Evolutionary conservation across 768 basidiomycete genomes (phyloP).

Genomic region (Panaeolus cyanescens): DNA sequence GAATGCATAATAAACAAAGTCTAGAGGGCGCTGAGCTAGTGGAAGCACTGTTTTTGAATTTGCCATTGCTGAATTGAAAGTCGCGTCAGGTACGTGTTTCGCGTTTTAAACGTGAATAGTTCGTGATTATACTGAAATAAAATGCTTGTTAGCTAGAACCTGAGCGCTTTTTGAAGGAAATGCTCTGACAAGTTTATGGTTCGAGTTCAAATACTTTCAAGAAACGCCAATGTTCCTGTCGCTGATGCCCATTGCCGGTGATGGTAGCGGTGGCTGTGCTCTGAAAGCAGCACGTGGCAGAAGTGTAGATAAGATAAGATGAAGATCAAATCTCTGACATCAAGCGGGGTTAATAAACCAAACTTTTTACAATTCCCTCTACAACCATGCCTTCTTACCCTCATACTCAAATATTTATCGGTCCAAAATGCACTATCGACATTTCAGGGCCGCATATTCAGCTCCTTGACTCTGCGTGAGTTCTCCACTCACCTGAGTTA

Average conservation of each 20-base stretch:
- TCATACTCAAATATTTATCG: slow-evolving; percentile 47
- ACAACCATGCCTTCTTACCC: slow-evolving; percentile 34
- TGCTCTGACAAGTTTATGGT: not conserved
- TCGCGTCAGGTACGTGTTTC: not conserved
- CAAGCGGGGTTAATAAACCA: not conserved
- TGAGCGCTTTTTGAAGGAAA: too few species aligned
- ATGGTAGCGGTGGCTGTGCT: not conserved
- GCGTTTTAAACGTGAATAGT: not conserved
- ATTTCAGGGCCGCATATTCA: slow-evolving; percentile 68
- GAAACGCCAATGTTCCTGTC: not conserved
- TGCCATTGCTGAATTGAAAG: not conserved
- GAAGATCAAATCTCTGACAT: not conserved
- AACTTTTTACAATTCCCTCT: not conserved
- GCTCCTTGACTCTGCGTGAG: slow-evolving; percentile 57
- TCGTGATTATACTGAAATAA: not conserved
- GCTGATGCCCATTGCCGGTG: too few species aligned
- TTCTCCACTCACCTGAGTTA: slow-evolving; percentile 10
- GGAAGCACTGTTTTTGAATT: slow-evolving; percentile 22
- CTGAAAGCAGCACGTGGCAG: not conserved
- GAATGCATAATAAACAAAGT: slow-evolving; percentile 71
- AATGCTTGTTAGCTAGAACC: too few species aligned
- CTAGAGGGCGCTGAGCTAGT: slow-evolving; percentile 58
- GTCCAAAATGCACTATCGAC: slow-evolving; percentile 35
- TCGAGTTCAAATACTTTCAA: not conserved
- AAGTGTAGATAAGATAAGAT: not conserved